Evolutionary conservation across 805 yeast species (phyloP).

Genomic region (Blastobotrys parvus): DNA sequence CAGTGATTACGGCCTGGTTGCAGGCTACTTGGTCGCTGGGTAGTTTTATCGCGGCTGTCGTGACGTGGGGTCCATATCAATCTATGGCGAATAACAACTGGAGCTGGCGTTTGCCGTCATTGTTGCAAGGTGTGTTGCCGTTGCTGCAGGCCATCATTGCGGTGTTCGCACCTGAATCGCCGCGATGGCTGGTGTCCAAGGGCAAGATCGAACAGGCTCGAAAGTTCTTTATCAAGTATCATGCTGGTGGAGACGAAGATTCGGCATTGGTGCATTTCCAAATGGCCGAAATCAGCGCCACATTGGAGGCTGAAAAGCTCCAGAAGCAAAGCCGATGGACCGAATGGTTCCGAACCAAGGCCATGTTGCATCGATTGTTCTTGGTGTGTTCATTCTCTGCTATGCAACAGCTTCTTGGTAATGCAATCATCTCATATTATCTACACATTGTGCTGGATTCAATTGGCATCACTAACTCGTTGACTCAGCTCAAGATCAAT

Average conservation of each 20-base stretch:
- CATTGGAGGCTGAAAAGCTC: constrained; percentile 17
- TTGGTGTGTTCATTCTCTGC: constrained; percentile 7
- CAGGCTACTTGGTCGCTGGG: constrained; percentile 47
- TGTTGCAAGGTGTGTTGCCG: constrained; percentile 56
- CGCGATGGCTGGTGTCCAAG: constrained; percentile 58
- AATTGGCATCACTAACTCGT: constrained; percentile 39
- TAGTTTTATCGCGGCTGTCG: constrained; percentile 69
- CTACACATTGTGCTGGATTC: constrained; percentile 41
- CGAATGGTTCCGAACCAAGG: constrained; percentile 11
- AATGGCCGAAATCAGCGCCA: constrained; percentile 16
- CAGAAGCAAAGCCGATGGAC: constrained; percentile 14
- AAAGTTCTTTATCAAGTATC: constrained; percentile 27
- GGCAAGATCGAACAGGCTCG: constrained; percentile 37
- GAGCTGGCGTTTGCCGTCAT: constrained; percentile 66
- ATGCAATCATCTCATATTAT: constrained; percentile 32
- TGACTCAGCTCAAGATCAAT: constrained; percentile 14
- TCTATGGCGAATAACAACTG: constrained; percentile 13
- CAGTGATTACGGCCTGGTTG: constrained; percentile 45
- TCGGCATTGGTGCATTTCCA: constrained; percentile 10
- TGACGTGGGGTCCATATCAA: constrained; percentile 55
- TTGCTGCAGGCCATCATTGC: constrained; percentile 51
- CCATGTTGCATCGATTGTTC: constrained; percentile 9
- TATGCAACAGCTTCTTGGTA: constrained; percentile 14
- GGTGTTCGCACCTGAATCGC: constrained; percentile 64
- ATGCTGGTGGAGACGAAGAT: constrained; percentile 12